phyloP scores from a whole-genome alignment of 148 eudicot genomes.

The Dysphania ambrosioides region DNA sequence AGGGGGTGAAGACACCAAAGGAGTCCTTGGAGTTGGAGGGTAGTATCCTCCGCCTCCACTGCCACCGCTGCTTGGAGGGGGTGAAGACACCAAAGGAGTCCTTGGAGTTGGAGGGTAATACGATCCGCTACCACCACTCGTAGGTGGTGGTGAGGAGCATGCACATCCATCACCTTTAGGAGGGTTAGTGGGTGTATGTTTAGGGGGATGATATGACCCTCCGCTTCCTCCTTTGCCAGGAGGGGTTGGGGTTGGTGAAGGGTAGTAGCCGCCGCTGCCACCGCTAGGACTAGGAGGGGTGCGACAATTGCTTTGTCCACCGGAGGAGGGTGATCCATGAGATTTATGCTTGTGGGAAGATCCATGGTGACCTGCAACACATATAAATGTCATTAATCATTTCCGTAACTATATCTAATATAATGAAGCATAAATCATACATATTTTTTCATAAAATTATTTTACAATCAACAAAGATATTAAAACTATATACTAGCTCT shows the following conservation, averaged over 20 bases:
- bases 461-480: too few relatives aligned
- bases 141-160: constrained; percentile 23
- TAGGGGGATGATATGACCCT: not conserved
- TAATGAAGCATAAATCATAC: too few relatives aligned
- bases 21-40: constrained; percentile 23
- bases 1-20: constrained; percentile 4
- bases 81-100: constrained; percentile 11
- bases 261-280: constrained; percentile 34
- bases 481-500: too few relatives aligned
- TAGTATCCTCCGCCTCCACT: not conserved
- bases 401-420: too few relatives aligned
- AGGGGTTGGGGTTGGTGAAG: constrained; percentile 24
- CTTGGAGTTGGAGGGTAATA: constrained; percentile 26
- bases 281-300: constrained; percentile 23
- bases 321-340: constrained; percentile 17
- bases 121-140: constrained; percentile 18
- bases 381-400: constrained; percentile 19
- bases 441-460: too few relatives aligned
- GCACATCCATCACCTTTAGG: constrained; percentile 1
- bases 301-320: constrained; percentile 11
- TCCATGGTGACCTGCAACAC: constrained; percentile 10
- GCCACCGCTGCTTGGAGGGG: not conserved
- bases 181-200: constrained; percentile 16
- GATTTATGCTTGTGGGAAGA: not conserved
- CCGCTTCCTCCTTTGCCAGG: not conserved